Evolutionary conservation across 352 stramenopile species (phyloP).

Genomic region (Globisporangium takayamanum): DNA sequence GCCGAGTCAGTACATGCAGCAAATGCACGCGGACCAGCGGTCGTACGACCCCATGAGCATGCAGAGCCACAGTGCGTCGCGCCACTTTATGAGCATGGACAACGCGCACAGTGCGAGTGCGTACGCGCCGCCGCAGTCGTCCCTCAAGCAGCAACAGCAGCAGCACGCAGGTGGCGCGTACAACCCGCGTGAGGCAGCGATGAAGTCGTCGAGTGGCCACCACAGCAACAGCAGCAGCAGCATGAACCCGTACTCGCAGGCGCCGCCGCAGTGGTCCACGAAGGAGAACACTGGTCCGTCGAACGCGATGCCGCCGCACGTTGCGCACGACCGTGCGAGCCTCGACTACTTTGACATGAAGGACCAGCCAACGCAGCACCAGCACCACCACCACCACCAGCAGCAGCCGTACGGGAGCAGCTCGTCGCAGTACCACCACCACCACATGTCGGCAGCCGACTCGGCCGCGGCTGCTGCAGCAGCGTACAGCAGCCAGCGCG

Average conservation of each 20-base stretch:
- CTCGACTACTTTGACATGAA: slow-evolving; percentile 78
- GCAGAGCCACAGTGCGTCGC: slow-evolving; percentile 26
- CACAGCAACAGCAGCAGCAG: slow-evolving; percentile 8
- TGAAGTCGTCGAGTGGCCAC: slow-evolving; percentile 23
- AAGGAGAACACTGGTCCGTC: slow-evolving; percentile 30
- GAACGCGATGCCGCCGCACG: slow-evolving; percentile 17
- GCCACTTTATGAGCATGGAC: slow-evolving; percentile 58
- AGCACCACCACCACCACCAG: slow-evolving; percentile 32
- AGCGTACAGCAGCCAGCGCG: slow-evolving; percentile 43
- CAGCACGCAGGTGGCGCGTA: slow-evolving; percentile 6
- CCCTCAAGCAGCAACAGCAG: slow-evolving; percentile 24
- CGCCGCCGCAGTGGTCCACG: slow-evolving; percentile 47
- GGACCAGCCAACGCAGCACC: slow-evolving; percentile 39
- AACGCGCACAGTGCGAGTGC: slow-evolving; percentile 8
- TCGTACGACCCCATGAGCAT: slow-evolving; percentile 71
- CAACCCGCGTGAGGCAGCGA: slow-evolving; percentile 22
- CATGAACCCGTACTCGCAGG: slow-evolving; percentile 37
- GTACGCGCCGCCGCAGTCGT: slow-evolving; percentile 34
- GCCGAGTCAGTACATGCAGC: slow-evolving; percentile 57
- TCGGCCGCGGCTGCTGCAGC: slow-evolving; percentile 43
- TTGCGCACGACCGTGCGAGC: slow-evolving; percentile 26
- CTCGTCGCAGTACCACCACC: slow-evolving; percentile 55
- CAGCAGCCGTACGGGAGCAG: slow-evolving; percentile 29
- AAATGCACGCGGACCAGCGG: slow-evolving; percentile 67
- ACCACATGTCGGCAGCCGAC: slow-evolving; percentile 57